These are phyloP conservation scores for Orychophragmus violaceus DNA, from an alignment of 345 rosid species.

Conservation along the genomic window DNA sequence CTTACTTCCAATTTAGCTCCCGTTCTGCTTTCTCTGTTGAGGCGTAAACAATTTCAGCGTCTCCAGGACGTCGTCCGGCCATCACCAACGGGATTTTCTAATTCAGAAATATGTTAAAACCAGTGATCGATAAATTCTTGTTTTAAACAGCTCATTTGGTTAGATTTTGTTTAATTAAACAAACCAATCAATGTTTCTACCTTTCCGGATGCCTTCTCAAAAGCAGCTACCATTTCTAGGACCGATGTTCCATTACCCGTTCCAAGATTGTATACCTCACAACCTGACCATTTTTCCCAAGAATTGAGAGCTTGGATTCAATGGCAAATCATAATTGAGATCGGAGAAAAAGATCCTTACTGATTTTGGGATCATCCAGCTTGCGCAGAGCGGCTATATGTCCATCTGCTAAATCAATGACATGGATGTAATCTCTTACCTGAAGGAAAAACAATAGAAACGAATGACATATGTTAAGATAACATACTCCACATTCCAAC, in stretches of 20 bases:
- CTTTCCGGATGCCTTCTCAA: constrained; percentile 94
- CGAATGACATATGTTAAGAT: not conserved
- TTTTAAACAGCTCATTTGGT: not conserved
- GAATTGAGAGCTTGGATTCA: not conserved
- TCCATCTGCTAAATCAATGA: constrained; percentile 87
- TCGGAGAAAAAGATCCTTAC: too few species aligned
- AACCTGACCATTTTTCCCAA: constrained; percentile 41
- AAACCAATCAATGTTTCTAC: constrained; percentile 27
- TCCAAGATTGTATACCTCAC: constrained; percentile 96
- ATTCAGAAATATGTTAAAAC: not conserved
- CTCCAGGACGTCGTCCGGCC: constrained; percentile 86
- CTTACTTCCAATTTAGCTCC: constrained; percentile 93
- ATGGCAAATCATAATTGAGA: not conserved
- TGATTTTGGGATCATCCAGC: constrained; percentile 56
- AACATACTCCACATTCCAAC: not conserved
- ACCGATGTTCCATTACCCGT: constrained; percentile 97
- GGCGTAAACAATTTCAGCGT: constrained; percentile 80
- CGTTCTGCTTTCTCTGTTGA: constrained; percentile 73
- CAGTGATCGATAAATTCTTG: not conserved
- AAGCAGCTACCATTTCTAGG: constrained; percentile 90
- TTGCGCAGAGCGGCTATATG: constrained; percentile 86
- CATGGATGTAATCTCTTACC: constrained; percentile 98
- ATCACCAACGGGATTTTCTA: constrained; percentile 79
- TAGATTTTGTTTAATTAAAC: not conserved
- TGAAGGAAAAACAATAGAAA: constrained; percentile 1